These are phyloP conservation scores for Penicillium psychrosexuale DNA, from an alignment of 2,329 filamentous ascomycete species.

Conservation along the genomic window DNA sequence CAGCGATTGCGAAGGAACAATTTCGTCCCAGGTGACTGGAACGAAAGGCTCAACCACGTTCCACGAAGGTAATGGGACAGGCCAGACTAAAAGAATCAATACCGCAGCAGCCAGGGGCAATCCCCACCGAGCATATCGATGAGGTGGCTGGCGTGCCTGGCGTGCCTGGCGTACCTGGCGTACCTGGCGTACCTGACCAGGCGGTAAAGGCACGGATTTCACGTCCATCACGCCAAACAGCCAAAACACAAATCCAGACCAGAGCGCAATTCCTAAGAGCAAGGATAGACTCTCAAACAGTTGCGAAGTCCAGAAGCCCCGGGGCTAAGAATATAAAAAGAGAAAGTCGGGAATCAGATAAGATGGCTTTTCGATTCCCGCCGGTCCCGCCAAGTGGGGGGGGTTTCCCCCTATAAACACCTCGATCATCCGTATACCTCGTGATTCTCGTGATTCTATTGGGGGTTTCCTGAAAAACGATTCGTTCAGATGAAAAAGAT, in stretches of 20 bases:
- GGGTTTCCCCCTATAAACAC: not conserved
- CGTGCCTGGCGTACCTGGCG: not conserved
- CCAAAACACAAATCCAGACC: not conserved
- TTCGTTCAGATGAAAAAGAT: not conserved
- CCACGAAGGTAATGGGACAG: not conserved
- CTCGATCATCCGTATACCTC: not conserved
- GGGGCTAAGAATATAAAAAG: not conserved
- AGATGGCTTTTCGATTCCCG: not conserved
- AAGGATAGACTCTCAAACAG: not conserved
- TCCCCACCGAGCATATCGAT: conserved; percentile 4
- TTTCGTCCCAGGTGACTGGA: conserved; percentile 21
- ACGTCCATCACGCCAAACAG: not conserved
- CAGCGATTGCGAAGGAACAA: conserved; percentile 29
- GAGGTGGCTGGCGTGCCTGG: not conserved
- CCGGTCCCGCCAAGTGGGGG: not conserved
- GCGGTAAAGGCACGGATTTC: not conserved
- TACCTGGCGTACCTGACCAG: not conserved
- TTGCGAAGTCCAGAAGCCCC: not conserved
- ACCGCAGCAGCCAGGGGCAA: not conserved
- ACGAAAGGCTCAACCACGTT: not conserved
- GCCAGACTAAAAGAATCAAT: conserved; percentile 4
- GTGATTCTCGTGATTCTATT: not conserved
- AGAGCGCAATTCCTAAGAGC: not conserved
- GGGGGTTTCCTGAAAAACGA: not conserved
- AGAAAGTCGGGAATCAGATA: not conserved